Base-by-base conservation (phyloP, 2,329 filamentous ascomycete genomes). In the Phialemoniopsis sp. region DNA sequence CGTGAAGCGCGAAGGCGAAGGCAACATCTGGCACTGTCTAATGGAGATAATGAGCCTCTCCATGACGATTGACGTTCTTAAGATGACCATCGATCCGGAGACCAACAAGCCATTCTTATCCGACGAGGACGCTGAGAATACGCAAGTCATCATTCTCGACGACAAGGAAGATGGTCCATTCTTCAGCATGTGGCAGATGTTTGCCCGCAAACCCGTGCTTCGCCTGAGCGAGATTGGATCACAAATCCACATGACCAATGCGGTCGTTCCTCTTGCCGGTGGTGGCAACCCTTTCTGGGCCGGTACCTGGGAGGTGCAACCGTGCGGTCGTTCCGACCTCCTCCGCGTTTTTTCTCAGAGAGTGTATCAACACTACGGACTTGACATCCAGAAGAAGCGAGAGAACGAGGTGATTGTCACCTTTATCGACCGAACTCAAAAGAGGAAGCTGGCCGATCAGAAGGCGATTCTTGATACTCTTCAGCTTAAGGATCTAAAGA, bases 241-340 rank as follows among this genome's bases (percentile, higher is more conserved):
- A 36, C 38, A 16, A 19, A 37, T 4, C 21, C 6, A 10, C 6
- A 6, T 26, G n/a, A 36, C 52, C 33, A 59, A 61, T 37, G 21
- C 67, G 26, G 58, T 70, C 37, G 42, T 68, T n/a, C 65, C 66
- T 1, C 48, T 69, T 3, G 51, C 65, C 12, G 65, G 65, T 32
- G 60, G 53, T 16, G 59, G 56, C 46, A 68, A 65, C 43, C 63
- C 66, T 1, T 44, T 64, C 14, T 69, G 66, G 66, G 6, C 21
- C 55, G 63, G 41, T 60, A 57, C n/a, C 43, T 66, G 59, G 57
- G 46, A 53, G 5, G 38, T 51, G 5, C 50, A 51, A 15, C 41
- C 50, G 18, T 69, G 64, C 44, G 40, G 39, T 13, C 43, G 48
- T 8, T 56, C 59, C 1, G 42, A 47, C 9, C 50, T 59, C 3